Base-by-base conservation (phyloP, 1,284 basidiomycete genomes). In the Phaffia rhodozyma region DNA sequence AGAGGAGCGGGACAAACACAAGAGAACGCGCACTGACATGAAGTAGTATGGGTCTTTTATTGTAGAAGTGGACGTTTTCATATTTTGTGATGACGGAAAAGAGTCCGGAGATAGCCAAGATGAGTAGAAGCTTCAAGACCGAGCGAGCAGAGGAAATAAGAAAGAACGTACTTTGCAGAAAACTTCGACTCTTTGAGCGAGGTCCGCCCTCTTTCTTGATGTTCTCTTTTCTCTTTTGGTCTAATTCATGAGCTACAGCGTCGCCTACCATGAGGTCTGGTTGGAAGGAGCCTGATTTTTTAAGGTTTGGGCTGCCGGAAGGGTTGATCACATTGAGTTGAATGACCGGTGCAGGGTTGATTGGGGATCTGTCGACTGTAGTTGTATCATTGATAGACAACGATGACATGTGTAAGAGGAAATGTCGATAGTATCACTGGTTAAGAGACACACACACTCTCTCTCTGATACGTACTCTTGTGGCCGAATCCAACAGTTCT, bases 331-430 rank as follows among this genome's bases (percentile, higher is more conserved):
- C 89, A 61, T 87, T 85, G 7, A 97, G 83, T 75, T 94, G 91
- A n/a, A 97, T 85, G 74, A 97, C 93, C 18, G 93, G 93, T 0
- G 91, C 91, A 0, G 94, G 93, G 78, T 97, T 91, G 72, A 97
- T 91, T 2, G 93, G 91, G 34, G 93, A 81, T 49, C 92, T 82
- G 79, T 97, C 89, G 66, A 90, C 90, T 91, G 74, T 43, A 11
- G 13, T 16, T 2, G 13, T 16, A 43, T 11, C 7, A 11, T 43
- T 43, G 38, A 43, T 43, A 11, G 38, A 16, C 13, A 16, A 43
- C 13, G 38, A 16, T 43, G 32, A 9, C 48, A 49, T 21, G 59
- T 55, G 30, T 66, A 61, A 34, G 56, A 53, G 48, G 50, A 59
- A 53, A 47, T 34, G 48, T 50, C 20, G 32, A 23, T 30, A 25